phyloP scores from a whole-genome alignment of 2,329 filamentous ascomycete genomes.

The Volutella citrinella region DNA sequence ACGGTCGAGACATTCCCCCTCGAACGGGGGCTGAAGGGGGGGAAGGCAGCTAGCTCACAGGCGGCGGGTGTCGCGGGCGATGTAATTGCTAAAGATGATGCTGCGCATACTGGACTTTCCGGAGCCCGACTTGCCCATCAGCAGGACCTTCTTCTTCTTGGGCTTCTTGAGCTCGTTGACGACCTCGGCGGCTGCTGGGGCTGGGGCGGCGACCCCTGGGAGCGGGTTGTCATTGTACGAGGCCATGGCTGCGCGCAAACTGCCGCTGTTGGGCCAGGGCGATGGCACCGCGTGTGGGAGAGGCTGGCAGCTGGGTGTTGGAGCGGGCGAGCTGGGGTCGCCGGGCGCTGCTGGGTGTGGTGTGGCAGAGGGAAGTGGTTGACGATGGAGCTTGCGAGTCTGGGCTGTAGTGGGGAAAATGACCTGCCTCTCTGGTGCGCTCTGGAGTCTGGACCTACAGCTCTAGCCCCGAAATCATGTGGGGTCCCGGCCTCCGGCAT shows the following conservation, averaged over 20 bases:
- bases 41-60: slow-evolving; percentile 46
- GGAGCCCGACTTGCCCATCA: slow-evolving; percentile 95
- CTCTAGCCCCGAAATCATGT: too few relatives aligned
- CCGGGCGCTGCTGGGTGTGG: neutral
- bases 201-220: slow-evolving; percentile 22
- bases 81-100: slow-evolving; percentile 99
- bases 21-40: neutral
- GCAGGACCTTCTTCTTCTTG: slow-evolving; percentile 82
- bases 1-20: neutral
- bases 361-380: slow-evolving; percentile 5
- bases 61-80: slow-evolving; percentile 89
- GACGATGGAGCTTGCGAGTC: slow-evolving; percentile 5
- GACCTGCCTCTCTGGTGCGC: too few relatives aligned
- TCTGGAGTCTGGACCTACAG: too few relatives aligned
- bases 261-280: neutral
- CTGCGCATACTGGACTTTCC: slow-evolving; percentile 98
- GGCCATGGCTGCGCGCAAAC: slow-evolving; percentile 31
- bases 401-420: too few relatives aligned
- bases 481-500: too few relatives aligned
- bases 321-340: neutral
- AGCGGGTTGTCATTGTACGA: slow-evolving; percentile 32
- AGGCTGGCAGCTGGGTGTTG: neutral
- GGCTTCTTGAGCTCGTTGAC: slow-evolving; percentile 59
- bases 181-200: slow-evolving; percentile 32
- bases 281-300: neutral